These are phyloP conservation scores for Pichia nakasei DNA, from an alignment of 805 yeast genomes.

Conservation along the genomic window DNA sequence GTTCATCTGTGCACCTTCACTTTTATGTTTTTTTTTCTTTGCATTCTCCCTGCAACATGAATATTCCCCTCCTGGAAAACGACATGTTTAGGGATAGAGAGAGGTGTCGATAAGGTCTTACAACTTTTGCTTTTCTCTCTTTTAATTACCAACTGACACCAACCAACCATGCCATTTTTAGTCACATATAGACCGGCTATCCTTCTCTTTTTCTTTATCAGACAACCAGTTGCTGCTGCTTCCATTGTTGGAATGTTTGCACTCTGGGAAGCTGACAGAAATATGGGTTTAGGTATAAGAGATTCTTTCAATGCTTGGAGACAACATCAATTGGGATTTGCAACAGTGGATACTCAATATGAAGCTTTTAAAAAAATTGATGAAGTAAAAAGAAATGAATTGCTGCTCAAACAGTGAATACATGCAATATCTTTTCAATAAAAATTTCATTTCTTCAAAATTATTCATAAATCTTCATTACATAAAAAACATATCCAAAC, in stretches of 20 bases:
- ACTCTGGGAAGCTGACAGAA: slow-evolving; percentile 30
- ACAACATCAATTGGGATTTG: slow-evolving; percentile 25
- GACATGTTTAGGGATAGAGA: too few species aligned
- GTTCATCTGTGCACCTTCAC: too few species aligned
- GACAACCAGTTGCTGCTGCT: slow-evolving; percentile 31
- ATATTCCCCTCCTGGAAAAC: too few species aligned
- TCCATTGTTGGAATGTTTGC: slow-evolving; percentile 24
- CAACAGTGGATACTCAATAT: slow-evolving; percentile 25
- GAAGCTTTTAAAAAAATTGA: slow-evolving; percentile 26
- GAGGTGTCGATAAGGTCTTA: too few species aligned
- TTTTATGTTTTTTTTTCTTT: too few species aligned
- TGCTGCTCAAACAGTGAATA: slow-evolving; percentile 1
- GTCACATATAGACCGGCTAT: slow-evolving; percentile 30
- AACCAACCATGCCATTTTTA: slow-evolving; percentile 16
- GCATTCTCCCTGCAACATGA: too few species aligned
- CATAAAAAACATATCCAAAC: too few species aligned
- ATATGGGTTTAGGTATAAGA: slow-evolving; percentile 25
- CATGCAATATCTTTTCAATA: too few species aligned
- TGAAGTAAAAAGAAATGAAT: slow-evolving; percentile 20
- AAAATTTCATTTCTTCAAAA: too few species aligned
- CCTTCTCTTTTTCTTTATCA: slow-evolving; percentile 27
- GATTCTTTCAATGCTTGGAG: slow-evolving; percentile 20
- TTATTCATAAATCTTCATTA: too few species aligned
- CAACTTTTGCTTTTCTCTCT: too few species aligned
- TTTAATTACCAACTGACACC: too few species aligned